Conservation (phyloP, 345 rosid species). For the Pseudoturritis turrita region DNA sequence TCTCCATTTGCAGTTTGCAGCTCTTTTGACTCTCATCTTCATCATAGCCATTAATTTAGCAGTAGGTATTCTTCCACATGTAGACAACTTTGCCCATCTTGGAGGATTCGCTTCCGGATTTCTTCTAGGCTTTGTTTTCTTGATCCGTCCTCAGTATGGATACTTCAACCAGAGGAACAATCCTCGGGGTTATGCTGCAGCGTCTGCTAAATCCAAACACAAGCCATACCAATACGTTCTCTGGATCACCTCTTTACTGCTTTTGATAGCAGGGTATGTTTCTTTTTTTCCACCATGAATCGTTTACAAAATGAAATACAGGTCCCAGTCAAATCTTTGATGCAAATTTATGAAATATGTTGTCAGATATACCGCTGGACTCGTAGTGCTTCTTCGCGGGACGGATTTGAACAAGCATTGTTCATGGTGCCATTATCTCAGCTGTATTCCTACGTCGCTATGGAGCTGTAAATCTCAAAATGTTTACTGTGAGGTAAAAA, state of each 20-base stretch:
- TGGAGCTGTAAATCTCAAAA: constrained; percentile 66
- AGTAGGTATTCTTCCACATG: constrained; percentile 84
- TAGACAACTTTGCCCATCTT: constrained; percentile 96
- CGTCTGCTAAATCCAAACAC: constrained; percentile 56
- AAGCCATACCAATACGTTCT: constrained; percentile 72
- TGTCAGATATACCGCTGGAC: constrained; percentile 49
- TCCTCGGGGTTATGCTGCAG: constrained; percentile 41
- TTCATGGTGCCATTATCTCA: constrained; percentile 86
- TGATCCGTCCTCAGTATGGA: constrained; percentile 87
- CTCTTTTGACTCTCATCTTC: constrained; percentile 76
- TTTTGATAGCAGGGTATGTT: constrained; percentile 61
- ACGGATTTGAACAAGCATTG: constrained; percentile 63
- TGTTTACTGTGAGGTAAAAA: constrained; percentile 59
- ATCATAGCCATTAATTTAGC: constrained; percentile 70
- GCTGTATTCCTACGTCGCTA: constrained; percentile 72
- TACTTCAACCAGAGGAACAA: constrained; percentile 55
- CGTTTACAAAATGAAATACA: background rate
- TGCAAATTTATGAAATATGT: background rate
- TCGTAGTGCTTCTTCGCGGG: constrained; percentile 62
- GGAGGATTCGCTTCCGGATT: constrained; percentile 93
- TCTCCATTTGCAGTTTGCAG: constrained; percentile 59
- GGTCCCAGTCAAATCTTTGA: background rate
- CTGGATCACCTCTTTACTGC: constrained; percentile 45
- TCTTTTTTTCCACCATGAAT: background rate
- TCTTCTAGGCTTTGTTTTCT: constrained; percentile 86